phyloP scores from a whole-genome alignment of 2,329 filamentous ascomycete genomes.

The Fonsecaea pedrosoi region DNA sequence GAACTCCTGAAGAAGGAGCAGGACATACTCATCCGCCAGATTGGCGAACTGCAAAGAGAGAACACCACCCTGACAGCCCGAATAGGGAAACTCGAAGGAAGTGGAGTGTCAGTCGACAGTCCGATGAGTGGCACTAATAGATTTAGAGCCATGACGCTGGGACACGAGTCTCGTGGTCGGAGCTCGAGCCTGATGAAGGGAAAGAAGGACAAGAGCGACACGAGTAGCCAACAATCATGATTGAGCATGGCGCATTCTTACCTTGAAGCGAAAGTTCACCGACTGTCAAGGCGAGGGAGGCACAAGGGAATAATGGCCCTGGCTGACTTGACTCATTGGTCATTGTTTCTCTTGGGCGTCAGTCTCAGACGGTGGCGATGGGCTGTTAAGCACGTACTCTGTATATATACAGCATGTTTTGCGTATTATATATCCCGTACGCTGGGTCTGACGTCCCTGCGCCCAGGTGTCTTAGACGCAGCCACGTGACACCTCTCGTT shows the following conservation, averaged over 20 bases:
- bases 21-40: slow-evolving; percentile 49
- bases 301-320: neutral
- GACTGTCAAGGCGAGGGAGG: neutral
- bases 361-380: neutral
- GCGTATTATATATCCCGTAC: neutral
- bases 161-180: slow-evolving; percentile 23
- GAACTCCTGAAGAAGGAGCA: slow-evolving; percentile 56
- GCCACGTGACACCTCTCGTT: neutral
- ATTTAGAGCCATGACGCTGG: slow-evolving; percentile 28
- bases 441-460: neutral
- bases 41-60: slow-evolving; percentile 64
- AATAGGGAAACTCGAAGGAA: slow-evolving; percentile 50
- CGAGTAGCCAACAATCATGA: slow-evolving; percentile 25
- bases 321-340: neutral
- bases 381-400: neutral
- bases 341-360: neutral
- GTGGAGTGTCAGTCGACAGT: slow-evolving; percentile 17
- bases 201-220: slow-evolving; percentile 28
- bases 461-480: neutral
- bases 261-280: slow-evolving; percentile 1
- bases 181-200: slow-evolving; percentile 31
- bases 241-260: no score
- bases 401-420: neutral
- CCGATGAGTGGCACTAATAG: slow-evolving; percentile 10
- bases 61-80: slow-evolving; percentile 60